These are phyloP conservation scores for Trichoderma parareesei DNA, from an alignment of 495 filamentous ascomycete species.

Conservation along the genomic window DNA sequence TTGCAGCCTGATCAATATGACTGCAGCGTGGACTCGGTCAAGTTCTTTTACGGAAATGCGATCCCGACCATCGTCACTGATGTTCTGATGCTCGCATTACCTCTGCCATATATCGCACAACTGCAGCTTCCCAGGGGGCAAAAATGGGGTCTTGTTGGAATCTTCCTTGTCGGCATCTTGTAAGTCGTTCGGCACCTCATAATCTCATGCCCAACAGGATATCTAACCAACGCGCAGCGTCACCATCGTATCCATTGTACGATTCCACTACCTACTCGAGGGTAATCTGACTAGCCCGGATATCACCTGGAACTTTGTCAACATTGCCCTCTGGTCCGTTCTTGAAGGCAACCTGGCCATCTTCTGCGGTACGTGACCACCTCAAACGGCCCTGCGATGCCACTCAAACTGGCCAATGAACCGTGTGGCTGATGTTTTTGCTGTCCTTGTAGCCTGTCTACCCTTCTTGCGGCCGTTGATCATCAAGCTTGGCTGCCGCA, in stretches of 20 bases:
- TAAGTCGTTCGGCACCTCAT: background rate
- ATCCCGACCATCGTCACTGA: slow-evolving; percentile 3
- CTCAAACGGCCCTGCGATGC: no score
- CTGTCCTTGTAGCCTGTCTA: background rate
- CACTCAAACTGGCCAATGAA: no score
- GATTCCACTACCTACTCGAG: background rate
- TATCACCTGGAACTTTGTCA: background rate
- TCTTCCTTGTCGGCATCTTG: background rate
- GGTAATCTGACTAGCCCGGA: background rate
- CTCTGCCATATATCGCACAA: background rate
- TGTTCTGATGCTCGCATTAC: background rate
- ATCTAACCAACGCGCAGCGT: background rate
- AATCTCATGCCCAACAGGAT: background rate
- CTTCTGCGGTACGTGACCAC: background rate
- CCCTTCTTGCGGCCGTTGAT: background rate
- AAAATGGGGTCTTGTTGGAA: background rate
- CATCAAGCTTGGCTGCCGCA: background rate
- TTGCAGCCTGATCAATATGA: background rate
- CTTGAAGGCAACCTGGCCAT: background rate
- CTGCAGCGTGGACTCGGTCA: background rate
- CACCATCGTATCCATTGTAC: background rate
- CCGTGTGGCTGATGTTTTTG: background rate
- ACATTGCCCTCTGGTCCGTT: background rate
- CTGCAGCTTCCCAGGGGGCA: slow-evolving; percentile 1
- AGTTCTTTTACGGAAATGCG: slow-evolving; percentile 6